Base-by-base conservation (phyloP, 805 yeast species). In the Saccharomycopsis lassenensis region DNA sequence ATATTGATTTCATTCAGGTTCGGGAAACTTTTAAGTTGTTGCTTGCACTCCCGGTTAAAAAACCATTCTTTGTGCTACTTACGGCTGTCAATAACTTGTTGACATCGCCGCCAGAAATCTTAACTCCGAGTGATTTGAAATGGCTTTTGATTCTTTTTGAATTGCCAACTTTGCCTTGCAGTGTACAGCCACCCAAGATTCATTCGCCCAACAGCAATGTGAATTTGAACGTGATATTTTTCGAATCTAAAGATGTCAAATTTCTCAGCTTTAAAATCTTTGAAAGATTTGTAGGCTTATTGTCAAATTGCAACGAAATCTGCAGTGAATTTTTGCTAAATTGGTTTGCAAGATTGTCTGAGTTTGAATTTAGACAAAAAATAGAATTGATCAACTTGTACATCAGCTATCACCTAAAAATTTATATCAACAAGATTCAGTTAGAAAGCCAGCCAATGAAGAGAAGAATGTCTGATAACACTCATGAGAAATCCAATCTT, bases 301-400 rank as follows among this genome's bases (percentile, higher is more conserved):
- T 86, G 34, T 65, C 87, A 1, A 65, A 71, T 45, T 46, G 67
- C 1, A 67, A 66, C 26, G 50, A 60, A 3, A 47, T 52, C 1
- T 48, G 57, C 3, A 52, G 64, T 3, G 65, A 62, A 22, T 63
- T 63, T 46, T 48, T 79, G 19, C 63, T 71, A 2, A 64, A 67
- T 40, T 77, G 82, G 78, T 63, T 75, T 49, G 59, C 74, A 3
- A 59, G 65, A 30, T 48, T 63, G 12, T 56, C 75, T 0, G 37
- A 46, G 0, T 55, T 52, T 0, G 63, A 59, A 6, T 78, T 80
- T 44, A 52, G 54, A 7, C 49, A 54, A 2, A 75, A 77, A 46
- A 68, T 85, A 0, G 84, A 84, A 26, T 58, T 80, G 22, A 48
- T 83, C 33, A 87, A 86, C 49, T 62, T 84, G 16, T 85, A 80